Percentiles rank a stretch among this genome's conserved stretches.
Evolutionary conservation across 2,329 filamentous ascomycete species (phyloP).

Genomic region (Neocatenulostroma microsporum): DNA sequence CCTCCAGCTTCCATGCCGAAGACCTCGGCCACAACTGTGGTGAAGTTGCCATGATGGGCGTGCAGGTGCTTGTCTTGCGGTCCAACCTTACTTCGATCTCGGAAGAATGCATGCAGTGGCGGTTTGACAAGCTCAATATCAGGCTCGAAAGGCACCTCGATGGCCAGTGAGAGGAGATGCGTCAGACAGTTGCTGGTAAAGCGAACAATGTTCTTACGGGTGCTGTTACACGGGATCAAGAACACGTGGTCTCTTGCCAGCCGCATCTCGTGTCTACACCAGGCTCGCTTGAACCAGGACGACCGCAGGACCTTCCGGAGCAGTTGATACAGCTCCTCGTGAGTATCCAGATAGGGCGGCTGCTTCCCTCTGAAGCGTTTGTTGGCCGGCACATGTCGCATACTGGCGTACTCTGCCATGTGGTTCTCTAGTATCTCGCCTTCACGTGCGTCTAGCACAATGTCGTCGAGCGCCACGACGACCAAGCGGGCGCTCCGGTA

Average conservation of each 20-base stretch:
- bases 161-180: conserved; percentile 33
- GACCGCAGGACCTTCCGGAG: conserved; percentile 33
- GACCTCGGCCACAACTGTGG: conserved; percentile 31
- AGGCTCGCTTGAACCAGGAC: conserved; percentile 38
- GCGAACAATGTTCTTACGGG: conserved; percentile 24
- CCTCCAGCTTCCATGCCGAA: conserved; percentile 37
- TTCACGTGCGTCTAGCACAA: conserved; percentile 30
- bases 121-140: conserved; percentile 27
- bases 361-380: conserved; percentile 27
- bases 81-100: conserved; percentile 24
- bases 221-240: conserved; percentile 30
- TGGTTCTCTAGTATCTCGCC: conserved; percentile 32
- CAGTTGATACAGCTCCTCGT: conserved; percentile 26
- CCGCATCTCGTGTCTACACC: conserved; percentile 40
- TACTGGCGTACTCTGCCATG: conserved; percentile 30
- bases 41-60: conserved; percentile 28
- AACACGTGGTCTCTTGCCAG: conserved; percentile 36
- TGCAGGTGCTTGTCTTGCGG: conserved; percentile 16
- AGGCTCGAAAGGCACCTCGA: conserved; percentile 26
- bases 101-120: conserved; percentile 29
- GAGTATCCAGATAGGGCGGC: conserved; percentile 25
- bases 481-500: conserved; percentile 36
- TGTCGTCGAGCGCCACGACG: conserved; percentile 37
- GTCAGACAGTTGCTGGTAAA: conserved; percentile 37
- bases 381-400: conserved; percentile 22